Base-by-base conservation (phyloP, 805 yeast genomes). In the Saturnispora halmiae region DNA sequence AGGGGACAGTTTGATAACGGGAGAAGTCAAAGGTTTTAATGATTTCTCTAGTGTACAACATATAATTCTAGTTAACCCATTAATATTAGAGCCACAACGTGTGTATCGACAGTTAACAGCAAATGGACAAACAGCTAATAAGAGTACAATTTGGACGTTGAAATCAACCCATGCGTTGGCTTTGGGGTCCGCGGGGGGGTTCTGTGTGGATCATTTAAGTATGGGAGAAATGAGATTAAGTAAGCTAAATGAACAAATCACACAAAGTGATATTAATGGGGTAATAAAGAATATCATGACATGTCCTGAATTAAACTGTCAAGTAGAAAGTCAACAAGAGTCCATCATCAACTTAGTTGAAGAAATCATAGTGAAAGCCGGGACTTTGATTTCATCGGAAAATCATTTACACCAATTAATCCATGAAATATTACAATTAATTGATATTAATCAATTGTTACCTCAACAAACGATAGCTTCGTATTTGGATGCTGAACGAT, bases 211-310 rank as follows among this genome's bases (percentile, higher is more conserved):
- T 21, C 41, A 38, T 38, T 20, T 31, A 8, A 6, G 22, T 19
- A 34, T 34, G 42, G 42, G 37, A 8, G 38, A 34, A 21, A 39
- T 39, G 31, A 28, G 37, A 24, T 27, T 39, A 30, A 34, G 32
- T 13, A 36, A 29, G 22, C 18, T 36, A 11, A 31, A 31, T 24
- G 22, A 14, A n/a, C 14, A 22, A 4, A 4, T 31, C 11, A 13
- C 24, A 11, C 38, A 28, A 18, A 15, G 29, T 10, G 42, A 33
- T 15, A 8, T 31, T 19, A 3, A 13, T 7, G 36, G 36, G 15
- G 31, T 38, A n/a, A 16, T 38, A n/a, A 27, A 13, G 16, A 22
- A 34, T 16, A 25, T 34, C 14, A 13, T 34, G 8, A 11, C 14
- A 15, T 14, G 19, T 20, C 36, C 36, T 4, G 36, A 33, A n/a